Percentiles rank a stretch among this genome's conserved stretches.
Conservation (phyloP, 2,329 filamentous ascomycete genomes). For the Fusarium stilboides region DNA sequence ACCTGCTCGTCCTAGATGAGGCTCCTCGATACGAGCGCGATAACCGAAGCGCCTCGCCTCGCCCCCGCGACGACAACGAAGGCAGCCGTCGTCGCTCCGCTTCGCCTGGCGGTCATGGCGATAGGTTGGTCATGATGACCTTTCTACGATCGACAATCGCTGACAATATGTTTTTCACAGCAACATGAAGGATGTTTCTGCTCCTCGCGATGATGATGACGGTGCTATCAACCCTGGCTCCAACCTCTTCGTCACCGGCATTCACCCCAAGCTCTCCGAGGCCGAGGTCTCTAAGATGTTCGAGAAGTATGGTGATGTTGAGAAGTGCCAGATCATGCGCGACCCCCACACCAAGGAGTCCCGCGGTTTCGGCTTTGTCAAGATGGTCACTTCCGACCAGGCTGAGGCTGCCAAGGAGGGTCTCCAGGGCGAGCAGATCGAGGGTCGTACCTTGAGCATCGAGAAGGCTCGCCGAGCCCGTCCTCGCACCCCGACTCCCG, state of each 20-base stretch:
- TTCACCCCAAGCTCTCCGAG: slow-evolving; percentile 92
- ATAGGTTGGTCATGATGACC: slow-evolving; percentile 45
- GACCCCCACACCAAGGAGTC: slow-evolving; percentile 99
- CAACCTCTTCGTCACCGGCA: slow-evolving; percentile 98
- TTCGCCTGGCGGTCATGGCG: slow-evolving; percentile 68
- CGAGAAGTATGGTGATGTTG: slow-evolving; percentile 98
- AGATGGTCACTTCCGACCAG: slow-evolving; percentile 96
- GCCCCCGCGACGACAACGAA: slow-evolving; percentile 74
- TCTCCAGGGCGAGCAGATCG: slow-evolving; percentile 93
- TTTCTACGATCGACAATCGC: slow-evolving; percentile 6
- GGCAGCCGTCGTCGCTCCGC: slow-evolving; percentile 73
- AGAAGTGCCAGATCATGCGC: slow-evolving; percentile 99
- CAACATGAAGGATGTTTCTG: slow-evolving; percentile 68
- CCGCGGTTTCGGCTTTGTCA: slow-evolving; percentile 98
- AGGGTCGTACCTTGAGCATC: slow-evolving; percentile 96
- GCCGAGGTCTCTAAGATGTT: slow-evolving; percentile 94
- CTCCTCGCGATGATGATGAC: slow-evolving; percentile 75
- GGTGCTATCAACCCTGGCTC: slow-evolving; percentile 92
- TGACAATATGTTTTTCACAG: slow-evolving; percentile 48
- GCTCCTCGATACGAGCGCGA: slow-evolving; percentile 76
- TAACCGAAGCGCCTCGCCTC: slow-evolving; percentile 76
- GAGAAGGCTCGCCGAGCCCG: slow-evolving; percentile 98
- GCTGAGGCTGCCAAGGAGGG: slow-evolving; percentile 98
- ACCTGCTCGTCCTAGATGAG: slow-evolving; percentile 65
- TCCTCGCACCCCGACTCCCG: slow-evolving; percentile 94